A percentile compares a stretch with the other conserved stretches of the same genome.
Evolutionary conservation across 106 monocot genomes (phyloP).

Genomic region (Platanthera guangdongensis): DNA sequence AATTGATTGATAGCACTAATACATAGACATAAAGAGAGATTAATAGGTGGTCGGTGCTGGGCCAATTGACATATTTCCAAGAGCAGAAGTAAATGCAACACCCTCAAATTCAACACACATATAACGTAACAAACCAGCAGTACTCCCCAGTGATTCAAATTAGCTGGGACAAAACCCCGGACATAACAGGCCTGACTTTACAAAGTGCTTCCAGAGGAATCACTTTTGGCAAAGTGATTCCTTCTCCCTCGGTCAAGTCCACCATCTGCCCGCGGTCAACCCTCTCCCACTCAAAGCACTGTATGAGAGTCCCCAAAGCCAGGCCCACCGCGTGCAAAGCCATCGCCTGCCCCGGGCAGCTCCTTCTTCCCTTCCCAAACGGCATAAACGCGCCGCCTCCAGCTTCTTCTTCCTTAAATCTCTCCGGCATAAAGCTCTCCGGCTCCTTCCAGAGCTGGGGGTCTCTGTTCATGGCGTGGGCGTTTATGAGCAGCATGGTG

Average conservation of each 20-base stretch:
- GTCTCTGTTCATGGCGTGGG: not conserved
- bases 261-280: not conserved
- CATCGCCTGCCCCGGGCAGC: conserved; percentile 8
- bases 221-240: conserved; percentile 9
- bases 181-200: conserved; percentile 11
- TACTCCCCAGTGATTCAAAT: too few relatives aligned
- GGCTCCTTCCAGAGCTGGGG: not conserved
- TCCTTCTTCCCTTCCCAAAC: conserved; percentile 17
- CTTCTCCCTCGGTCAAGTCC: conserved; percentile 9
- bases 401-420: too few relatives aligned
- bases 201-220: conserved; percentile 11
- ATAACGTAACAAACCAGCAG: too few relatives aligned
- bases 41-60: too few relatives aligned
- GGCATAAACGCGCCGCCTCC: not conserved
- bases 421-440: not conserved
- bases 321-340: not conserved
- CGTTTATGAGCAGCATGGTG: conserved; percentile 11
- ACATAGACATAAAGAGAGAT: too few relatives aligned
- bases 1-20: too few relatives aligned
- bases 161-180: conserved; percentile 6
- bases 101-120: too few relatives aligned
- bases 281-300: conserved; percentile 13
- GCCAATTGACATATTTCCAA: too few relatives aligned
- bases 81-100: too few relatives aligned
- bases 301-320: conserved; percentile 14